phyloP scores from a whole-genome alignment of 805 yeast species.

The Candida tallmaniae region DNA sequence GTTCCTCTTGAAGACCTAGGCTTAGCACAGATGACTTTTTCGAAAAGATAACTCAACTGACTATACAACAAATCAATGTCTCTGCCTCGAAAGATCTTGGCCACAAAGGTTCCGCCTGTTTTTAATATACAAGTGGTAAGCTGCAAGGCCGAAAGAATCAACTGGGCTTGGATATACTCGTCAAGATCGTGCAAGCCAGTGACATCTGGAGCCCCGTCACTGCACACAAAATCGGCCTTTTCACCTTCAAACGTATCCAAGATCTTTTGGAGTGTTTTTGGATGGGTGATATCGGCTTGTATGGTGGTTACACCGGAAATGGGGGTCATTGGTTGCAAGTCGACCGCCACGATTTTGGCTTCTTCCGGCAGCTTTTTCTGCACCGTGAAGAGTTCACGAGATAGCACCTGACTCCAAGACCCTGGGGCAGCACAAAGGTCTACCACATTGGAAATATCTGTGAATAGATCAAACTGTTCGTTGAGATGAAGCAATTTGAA shows the following conservation, averaged over 20 bases:
- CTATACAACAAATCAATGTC: constrained; percentile 91
- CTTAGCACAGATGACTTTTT: constrained; percentile 87
- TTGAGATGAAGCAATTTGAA: constrained; percentile 87
- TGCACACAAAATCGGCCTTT: constrained; percentile 91
- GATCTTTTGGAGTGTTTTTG: constrained; percentile 74
- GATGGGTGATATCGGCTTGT: constrained; percentile 97
- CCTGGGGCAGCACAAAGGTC: constrained; percentile 97
- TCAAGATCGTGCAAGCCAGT: constrained; percentile 96
- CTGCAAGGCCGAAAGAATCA: constrained; percentile 86
- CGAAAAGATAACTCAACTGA: constrained; percentile 85
- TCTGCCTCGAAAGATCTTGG: constrained; percentile 93
- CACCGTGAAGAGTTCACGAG: constrained; percentile 56
- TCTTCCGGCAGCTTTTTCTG: constrained; percentile 25
- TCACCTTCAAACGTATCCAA: constrained; percentile 83
- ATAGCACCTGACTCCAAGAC: constrained; percentile 95
- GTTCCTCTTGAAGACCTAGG: constrained; percentile 95
- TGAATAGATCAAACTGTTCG: constrained; percentile 81
- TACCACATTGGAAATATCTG: constrained; percentile 76
- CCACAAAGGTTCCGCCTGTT: constrained; percentile 91
- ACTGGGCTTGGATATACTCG: constrained; percentile 94
- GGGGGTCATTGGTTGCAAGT: constrained; percentile 96
- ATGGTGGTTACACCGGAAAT: constrained; percentile 84
- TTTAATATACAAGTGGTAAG: constrained; percentile 84
- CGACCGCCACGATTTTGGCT: constrained; percentile 87
- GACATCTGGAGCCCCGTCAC: constrained; percentile 99